Base-by-base conservation (phyloP, 495 filamentous ascomycete species). In the Pseudevernia furfuracea region DNA sequence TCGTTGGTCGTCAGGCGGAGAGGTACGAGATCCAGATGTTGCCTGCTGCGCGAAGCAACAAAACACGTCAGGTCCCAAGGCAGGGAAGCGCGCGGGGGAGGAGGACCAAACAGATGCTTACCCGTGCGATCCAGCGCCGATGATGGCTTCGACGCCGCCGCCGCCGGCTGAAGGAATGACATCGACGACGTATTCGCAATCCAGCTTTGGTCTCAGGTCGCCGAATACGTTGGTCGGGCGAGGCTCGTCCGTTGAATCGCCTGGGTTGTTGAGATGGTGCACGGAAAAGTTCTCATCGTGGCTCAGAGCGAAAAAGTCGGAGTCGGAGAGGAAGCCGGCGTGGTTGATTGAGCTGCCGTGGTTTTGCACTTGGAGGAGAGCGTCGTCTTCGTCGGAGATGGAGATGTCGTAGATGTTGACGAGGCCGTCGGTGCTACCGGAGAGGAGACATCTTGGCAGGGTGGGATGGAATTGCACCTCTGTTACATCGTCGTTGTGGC, bases 401-500 rank as follows among this genome's bases (percentile, higher is more conserved):
- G 77, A 79, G 19, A 83, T 87, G 72, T 97, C 85, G 76, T 89
- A 95, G 57, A 96, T 77, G 70, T 92, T 96, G 61, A 97, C 81
- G 0, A 97, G 83, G 19, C 89, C 89, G 77, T 98, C 94, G n/a
- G 91, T 96, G 60, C 89, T 92, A 65, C 91, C 91, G 38, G 90
- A 92, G 25, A 96, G 80, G 19, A 97, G 80, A 38, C 88, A 78
- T 59, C 82, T 77, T 41, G 83, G 80, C 39, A 75, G 87, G 87
- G 76, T 91, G 86, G 89, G 89, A 75, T 92, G 87, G 70, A 88
- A 91, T 74, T 85, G 82, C 15, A 95, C 80, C 82, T 90, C 86
- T 30, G 93, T 96, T 58, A 97, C 82, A 72, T 96, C 91, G 74
- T 97, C 93, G 62, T 88, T 93, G 74, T 97, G 93, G 58, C 89